A percentile compares a stretch with the other conserved stretches of the same genome.
These are phyloP conservation scores for Iberis pinnata DNA, from an alignment of 345 rosid genomes.

Conservation along the genomic window DNA sequence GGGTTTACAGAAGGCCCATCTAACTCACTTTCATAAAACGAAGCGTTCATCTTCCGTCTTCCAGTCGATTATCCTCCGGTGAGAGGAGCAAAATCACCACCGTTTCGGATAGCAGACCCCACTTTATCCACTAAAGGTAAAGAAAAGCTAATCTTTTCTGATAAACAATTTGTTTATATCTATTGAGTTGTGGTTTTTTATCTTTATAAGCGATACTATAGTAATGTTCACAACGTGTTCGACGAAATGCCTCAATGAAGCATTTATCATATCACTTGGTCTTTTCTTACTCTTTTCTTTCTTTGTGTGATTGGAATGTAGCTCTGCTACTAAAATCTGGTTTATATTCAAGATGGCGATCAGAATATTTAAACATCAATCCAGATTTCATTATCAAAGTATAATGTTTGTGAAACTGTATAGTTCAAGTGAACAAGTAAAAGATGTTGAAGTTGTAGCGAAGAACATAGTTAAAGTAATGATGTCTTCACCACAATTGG, in stretches of 20 bases:
- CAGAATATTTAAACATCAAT: slow-evolving; percentile 10
- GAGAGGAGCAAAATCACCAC: no score
- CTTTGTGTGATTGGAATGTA: slow-evolving; percentile 9
- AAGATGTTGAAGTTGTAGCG: slow-evolving; percentile 36
- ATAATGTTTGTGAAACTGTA: slow-evolving; percentile 26
- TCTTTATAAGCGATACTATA: no score
- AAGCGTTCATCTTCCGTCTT: no score
- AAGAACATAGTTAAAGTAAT: slow-evolving; percentile 50
- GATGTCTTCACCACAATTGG: slow-evolving; percentile 51
- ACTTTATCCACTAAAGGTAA: no score
- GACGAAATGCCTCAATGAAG: slow-evolving; percentile 25
- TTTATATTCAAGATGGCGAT: slow-evolving; percentile 13
- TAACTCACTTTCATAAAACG: no score
- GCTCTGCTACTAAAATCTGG: slow-evolving; percentile 6
- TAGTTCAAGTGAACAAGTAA: slow-evolving; percentile 33
- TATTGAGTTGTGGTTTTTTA: background rate
- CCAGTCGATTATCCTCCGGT: no score
- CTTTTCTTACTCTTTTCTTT: no score
- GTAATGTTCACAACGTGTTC: slow-evolving; percentile 13
- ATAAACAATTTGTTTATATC: background rate
- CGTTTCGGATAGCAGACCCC: no score
- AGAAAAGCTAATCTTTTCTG: no score
- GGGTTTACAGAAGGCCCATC: no score
- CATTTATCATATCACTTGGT: no score
- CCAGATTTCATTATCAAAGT: slow-evolving; percentile 25